Evolutionary conservation across 2,329 filamentous ascomycete genomes (phyloP).

Genomic region (Stromatinia cepivora): DNA sequence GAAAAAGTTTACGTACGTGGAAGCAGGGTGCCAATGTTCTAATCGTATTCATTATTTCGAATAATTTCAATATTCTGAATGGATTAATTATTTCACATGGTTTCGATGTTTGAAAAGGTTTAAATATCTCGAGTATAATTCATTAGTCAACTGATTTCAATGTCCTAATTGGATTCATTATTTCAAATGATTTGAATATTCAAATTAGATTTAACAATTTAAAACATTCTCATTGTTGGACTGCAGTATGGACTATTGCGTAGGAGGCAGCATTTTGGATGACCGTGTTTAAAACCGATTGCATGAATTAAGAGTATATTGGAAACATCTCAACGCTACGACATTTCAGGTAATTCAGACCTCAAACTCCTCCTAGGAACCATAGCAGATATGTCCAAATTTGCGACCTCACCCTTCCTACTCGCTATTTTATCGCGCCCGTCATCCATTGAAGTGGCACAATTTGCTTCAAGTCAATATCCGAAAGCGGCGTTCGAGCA

Average conservation of each 20-base stretch:
- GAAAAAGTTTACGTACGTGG: neutral
- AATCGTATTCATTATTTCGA: no score
- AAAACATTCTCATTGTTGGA: no score
- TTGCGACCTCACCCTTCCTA: neutral
- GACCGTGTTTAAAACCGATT: neutral
- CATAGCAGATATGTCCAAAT: conserved; percentile 3
- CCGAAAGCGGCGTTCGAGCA: conserved; percentile 15
- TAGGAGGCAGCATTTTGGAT: neutral
- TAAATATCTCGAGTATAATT: no score
- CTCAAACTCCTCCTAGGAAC: neutral
- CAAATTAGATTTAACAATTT: no score
- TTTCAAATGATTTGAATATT: no score
- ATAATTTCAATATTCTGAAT: no score
- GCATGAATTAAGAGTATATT: conserved; percentile 15
- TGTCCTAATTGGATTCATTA: no score
- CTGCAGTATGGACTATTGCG: neutral
- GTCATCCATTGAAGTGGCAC: neutral
- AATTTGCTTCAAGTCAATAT: conserved; percentile 11
- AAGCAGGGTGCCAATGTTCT: neutral
- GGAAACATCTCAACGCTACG: conserved; percentile 14
- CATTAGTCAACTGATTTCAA: no score
- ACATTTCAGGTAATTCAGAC: conserved; percentile 1
- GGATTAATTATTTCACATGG: no score
- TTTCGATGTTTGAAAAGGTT: no score
- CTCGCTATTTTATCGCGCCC: neutral